Base-by-base conservation (phyloP, 495 filamentous ascomycete genomes). In the Ramalina intermedia region DNA sequence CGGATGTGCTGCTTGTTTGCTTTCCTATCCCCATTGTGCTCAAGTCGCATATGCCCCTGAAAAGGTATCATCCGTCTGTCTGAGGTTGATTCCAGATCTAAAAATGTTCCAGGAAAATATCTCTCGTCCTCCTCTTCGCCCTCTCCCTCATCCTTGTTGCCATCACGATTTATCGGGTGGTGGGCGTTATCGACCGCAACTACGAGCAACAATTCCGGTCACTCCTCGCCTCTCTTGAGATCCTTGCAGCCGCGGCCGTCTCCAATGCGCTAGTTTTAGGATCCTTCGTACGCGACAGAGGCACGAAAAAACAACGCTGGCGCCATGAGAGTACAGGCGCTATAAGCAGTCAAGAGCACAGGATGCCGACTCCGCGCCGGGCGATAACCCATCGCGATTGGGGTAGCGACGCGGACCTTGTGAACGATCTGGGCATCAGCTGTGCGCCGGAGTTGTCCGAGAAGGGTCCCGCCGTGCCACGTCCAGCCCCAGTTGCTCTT, bases 11-110 rank as follows among this genome's bases (percentile, higher is more conserved):
- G 3, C 76, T 98, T 24, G 78, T 96, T 37, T 70, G 80, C 45
- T 94, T 94, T 55, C 91, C 91, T 0, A 80, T 96, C 35, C 85
- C 88, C 1, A 81, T 95, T 47, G 83, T 96, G 47, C 57, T 94
- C 35, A 70, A 73, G 41, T 84, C 82, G 16, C 64, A 75, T 11
- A 87, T 94, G 81, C 59, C 69, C 0, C 53, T 76, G 27, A 84
- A 75, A 48, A 73, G 75, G 46, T 74, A 66, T 46, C 24, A 41
- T 16, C 38, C 17, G 12, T 17, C 39, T 18, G 2, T 9, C 24
- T 39, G n/a, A 8, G 13, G n/a, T 17, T 11, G 21, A 39, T 29
- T 29, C 33, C 13, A 9, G 27, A 35, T 47, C 33, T 47, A 38
- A 51, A 29, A 1, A 1, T 9, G 41, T 41, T 14, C 14, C 14